Evolutionary conservation across 257 asterid genomes (phyloP), one percentile per base, ranked within the genome.

Genomic region (Solanum chaucha): DNA sequence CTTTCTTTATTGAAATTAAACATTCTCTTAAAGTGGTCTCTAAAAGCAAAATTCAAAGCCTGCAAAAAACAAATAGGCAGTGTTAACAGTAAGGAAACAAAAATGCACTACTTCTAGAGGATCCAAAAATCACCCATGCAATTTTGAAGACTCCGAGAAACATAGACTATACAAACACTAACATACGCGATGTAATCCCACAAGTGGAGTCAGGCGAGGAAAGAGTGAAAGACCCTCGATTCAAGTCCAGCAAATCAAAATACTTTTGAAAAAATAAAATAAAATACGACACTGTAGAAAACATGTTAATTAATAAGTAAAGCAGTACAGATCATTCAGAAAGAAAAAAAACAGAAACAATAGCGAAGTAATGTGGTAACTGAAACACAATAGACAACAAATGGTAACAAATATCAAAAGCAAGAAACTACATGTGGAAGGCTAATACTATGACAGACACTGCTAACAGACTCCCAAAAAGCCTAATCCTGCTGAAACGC

Each of bases 1-100:
- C 81, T 85, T n/a, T 87, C 91, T 85, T 87, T 68, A 73, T 80
- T 58, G 85, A 85, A 87, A 75, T 87, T 70, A 85, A 83, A 87
- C 26, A 89, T 36, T 59, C 77, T 84, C 88, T 78, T 87, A 46
- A 87, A 87, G 40, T 64, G 26, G 22, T 75, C 88, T 32, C 13
- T 68, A 70, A 87, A 80, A 35, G 83, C 88, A 80, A 85, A 51
- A 51, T 80, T 55, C 59, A 89, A 65, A 28, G 89, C 90, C 89
- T 88, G 85, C 36, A 28, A 51, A 51, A 51, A 15, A 15, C 59
- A 51, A 51, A 51, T 51, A 1, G 5, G 59, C 59, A 51, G 59
- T 51, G 59, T 51, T 15, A 15, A 51, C 7, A 51, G 22, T 2
- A 51, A 51, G 22, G 59, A 51, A 51, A 51, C 7, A 51, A 51